Conservation (phyloP, 1,284 basidiomycete species). For the Trichosporon ovoides region DNA sequence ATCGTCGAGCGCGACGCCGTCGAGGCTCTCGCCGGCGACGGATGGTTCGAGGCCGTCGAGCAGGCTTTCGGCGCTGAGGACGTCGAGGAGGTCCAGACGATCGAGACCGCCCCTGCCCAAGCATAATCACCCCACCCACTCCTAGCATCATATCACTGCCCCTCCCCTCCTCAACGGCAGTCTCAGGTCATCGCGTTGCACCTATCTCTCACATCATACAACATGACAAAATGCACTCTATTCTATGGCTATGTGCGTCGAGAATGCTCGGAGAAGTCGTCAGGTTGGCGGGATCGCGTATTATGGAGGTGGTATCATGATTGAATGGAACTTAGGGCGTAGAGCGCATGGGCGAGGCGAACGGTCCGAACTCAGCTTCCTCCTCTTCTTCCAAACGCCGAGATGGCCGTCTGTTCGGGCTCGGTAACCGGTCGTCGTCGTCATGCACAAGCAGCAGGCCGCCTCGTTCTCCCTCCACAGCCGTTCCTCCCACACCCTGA, state of each 20-base stretch:
- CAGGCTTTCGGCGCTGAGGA: constrained; percentile 47
- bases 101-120: background rate
- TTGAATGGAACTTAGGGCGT: background rate
- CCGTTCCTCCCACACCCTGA: constrained; percentile 29
- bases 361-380: constrained; percentile 2
- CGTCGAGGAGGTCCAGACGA: background rate
- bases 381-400: background rate
- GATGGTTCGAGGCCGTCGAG: constrained; percentile 46
- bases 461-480: constrained; percentile 18
- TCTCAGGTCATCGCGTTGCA: constrained; percentile 1
- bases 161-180: background rate
- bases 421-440: constrained; percentile 9
- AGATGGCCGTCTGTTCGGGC: background rate
- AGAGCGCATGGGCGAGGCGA: background rate
- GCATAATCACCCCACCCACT: background rate
- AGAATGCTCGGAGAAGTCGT: background rate
- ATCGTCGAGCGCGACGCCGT: constrained; percentile 40
- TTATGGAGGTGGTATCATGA: background rate
- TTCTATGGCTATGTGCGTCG: background rate
- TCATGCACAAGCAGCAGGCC: constrained; percentile 16
- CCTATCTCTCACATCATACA: constrained; percentile 3
- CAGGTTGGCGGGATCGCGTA: background rate
- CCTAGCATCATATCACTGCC: background rate
- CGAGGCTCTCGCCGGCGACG: constrained; percentile 47
- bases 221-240: constrained; percentile 5